Conservation (phyloP, 495 filamentous ascomycete genomes). For the Podospora fimiseda region DNA sequence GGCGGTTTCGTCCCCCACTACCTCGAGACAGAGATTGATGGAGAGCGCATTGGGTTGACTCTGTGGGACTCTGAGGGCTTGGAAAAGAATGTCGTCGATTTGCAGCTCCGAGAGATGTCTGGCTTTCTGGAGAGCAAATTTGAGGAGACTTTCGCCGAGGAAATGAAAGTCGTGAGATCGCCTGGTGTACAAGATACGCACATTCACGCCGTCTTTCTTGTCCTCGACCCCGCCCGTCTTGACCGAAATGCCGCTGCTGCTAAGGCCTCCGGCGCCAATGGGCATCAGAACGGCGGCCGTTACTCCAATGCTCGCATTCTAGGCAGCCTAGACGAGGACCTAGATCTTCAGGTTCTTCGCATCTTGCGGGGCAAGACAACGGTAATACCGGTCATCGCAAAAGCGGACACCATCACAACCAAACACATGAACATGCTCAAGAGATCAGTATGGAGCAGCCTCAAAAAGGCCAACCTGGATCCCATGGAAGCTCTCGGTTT, state of each 20-base stretch:
- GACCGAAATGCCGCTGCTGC: conserved; percentile 73
- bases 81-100: conserved; percentile 87
- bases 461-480: conserved; percentile 81
- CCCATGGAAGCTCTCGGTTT: conserved; percentile 80
- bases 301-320: conserved; percentile 39
- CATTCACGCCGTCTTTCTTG: conserved; percentile 90
- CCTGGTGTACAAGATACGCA: conserved; percentile 93
- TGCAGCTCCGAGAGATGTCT: conserved; percentile 86
- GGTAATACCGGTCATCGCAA: conserved; percentile 91
- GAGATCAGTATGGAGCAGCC: conserved; percentile 78
- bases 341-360: conserved; percentile 85
- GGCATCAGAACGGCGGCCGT: conserved; percentile 44
- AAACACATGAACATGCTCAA: conserved; percentile 92
- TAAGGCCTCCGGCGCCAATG: conserved; percentile 46
- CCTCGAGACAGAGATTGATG: conserved; percentile 90
- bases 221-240: conserved; percentile 83
- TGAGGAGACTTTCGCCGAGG: conserved; percentile 93
- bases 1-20: conserved; percentile 77
- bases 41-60: conserved; percentile 86
- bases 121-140: conserved; percentile 96
- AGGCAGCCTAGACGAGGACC: conserved; percentile 78
- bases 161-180: conserved; percentile 93
- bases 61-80: conserved; percentile 94
- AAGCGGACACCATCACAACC: conserved; percentile 91
- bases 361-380: conserved; percentile 91